phyloP scores from a whole-genome alignment of 768 basidiomycete genomes.

The Termitomyces sp. region DNA sequence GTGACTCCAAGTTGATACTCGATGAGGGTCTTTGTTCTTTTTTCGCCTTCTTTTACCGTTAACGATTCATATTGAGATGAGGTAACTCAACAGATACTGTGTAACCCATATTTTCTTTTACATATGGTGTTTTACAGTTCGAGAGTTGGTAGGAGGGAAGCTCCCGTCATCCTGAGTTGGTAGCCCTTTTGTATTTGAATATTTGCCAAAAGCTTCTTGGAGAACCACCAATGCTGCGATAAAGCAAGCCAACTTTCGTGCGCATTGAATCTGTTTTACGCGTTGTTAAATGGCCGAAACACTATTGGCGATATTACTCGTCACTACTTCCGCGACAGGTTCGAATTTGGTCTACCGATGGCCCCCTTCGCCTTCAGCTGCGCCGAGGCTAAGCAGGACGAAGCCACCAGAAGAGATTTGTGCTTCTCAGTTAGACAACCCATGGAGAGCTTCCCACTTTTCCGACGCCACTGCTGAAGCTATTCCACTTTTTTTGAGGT shows the following conservation, averaged over 20 bases:
- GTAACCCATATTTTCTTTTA: not conserved
- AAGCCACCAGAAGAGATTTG: slow-evolving; percentile 39
- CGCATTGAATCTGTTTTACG: not conserved
- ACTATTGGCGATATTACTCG: slow-evolving; percentile 75
- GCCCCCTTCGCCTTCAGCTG: slow-evolving; percentile 67
- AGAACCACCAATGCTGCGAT: not conserved
- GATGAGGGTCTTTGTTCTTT: not conserved
- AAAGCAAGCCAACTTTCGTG: not conserved
- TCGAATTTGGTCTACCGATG: slow-evolving; percentile 78
- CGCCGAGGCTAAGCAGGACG: slow-evolving; percentile 69
- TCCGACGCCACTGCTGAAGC: slow-evolving; percentile 27
- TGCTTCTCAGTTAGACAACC: slow-evolving; percentile 61
- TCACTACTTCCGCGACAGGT: slow-evolving; percentile 80
- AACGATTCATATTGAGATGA: not conserved
- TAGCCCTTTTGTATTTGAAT: not conserved
- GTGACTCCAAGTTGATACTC: not conserved
- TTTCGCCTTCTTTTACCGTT: not conserved
- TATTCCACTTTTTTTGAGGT: slow-evolving; percentile 15
- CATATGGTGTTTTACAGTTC: no score
- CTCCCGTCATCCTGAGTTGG: no score
- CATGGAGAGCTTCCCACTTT: slow-evolving; percentile 64
- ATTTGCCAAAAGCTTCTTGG: not conserved
- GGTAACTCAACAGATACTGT: not conserved
- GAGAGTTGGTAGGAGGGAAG: not conserved
- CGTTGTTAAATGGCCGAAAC: slow-evolving; percentile 59